A percentile compares a stretch with the other conserved stretches of the same genome.
Evolutionary conservation across 352 stramenopile species (phyloP).

Genomic region (Phytophthora europaea): DNA sequence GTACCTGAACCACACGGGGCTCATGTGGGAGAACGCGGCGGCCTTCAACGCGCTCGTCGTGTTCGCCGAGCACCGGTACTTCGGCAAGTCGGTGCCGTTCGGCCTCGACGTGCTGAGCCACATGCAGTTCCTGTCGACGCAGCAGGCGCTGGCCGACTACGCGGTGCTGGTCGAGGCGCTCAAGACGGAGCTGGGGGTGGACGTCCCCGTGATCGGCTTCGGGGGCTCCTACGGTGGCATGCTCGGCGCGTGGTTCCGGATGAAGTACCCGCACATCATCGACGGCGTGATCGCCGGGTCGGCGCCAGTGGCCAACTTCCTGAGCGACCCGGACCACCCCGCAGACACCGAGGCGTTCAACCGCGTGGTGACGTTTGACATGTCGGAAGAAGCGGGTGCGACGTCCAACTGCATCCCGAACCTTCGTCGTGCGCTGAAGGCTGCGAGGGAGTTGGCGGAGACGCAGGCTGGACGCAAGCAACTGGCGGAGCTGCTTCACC

Average conservation of each 20-base stretch:
- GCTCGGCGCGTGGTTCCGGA: constrained; percentile 75
- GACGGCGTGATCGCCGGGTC: constrained; percentile 73
- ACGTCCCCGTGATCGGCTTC: constrained; percentile 76
- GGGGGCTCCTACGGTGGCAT: constrained; percentile 86
- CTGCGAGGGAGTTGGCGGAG: constrained; percentile 22
- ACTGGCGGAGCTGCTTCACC: constrained; percentile 33
- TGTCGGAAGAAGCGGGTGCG: constrained; percentile 44
- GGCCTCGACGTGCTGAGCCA: constrained; percentile 55
- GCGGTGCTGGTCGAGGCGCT: constrained; percentile 60
- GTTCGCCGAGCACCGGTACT: constrained; percentile 85
- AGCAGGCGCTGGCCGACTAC: constrained; percentile 89
- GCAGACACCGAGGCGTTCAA: constrained; percentile 57
- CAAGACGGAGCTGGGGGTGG: constrained; percentile 45
- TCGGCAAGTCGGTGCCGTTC: constrained; percentile 78
- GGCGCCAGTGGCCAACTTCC: constrained; percentile 68
- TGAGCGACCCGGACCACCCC: constrained; percentile 48
- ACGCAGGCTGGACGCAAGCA: constrained; percentile 32
- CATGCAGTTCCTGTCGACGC: constrained; percentile 80
- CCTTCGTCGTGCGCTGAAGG: constrained; percentile 33
- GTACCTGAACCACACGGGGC: constrained; percentile 74
- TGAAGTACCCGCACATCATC: constrained; percentile 83
- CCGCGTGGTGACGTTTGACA: constrained; percentile 53
- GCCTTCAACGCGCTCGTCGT: constrained; percentile 74
- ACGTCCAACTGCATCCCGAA: constrained; percentile 52
- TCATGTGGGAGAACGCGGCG: constrained; percentile 81